Base-by-base conservation (phyloP, 768 basidiomycete species). In the Mycena sanguinolenta region DNA sequence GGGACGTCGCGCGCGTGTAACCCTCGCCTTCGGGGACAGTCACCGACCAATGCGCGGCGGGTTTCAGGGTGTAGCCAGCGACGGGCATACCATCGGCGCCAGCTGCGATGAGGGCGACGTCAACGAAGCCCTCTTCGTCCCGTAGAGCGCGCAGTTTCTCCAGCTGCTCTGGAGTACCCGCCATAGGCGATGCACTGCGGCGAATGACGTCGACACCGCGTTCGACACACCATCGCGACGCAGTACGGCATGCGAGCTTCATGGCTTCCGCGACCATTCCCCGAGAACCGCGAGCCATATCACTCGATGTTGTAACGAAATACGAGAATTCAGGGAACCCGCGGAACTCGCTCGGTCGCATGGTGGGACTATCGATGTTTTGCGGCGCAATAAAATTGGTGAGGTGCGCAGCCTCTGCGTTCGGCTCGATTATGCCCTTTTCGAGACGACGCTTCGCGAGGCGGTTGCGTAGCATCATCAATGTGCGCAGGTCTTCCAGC, bases 1-100 rank as follows among this genome's bases (percentile, higher is more conserved):
- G 98, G 7, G 93, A 95, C 12, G 98, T 98, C 12, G 88, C 90
- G 25, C 94, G 89, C 21, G 86, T 81, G 78, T 99, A 99, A 4
- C 97, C 97, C 71, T 92, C 92, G 49, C 88, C 88, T 2, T 88
- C 86, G 4, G 84, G 83, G n/a, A 95, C 78, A 0, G 92, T 95
- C 74, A 98, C 79, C 7, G 79, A 77, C 84, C 84, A 90, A 77
- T 99, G 97, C 55, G 81, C 85, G 19, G 81, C 84, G 0, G 94
- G 90, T 52, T 84, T 82, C 49, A 91, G 77, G 0, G 84, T 81
- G 75, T 90, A 89, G 21, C 77, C 78, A 0, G 83, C 86, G 0
- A 78, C 59, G 1, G 85, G 65, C 55, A 62, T 77, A 12, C 81
- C 74, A 19, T 78, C 73, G 5, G 85, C 69, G 21, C 83, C 76